These are phyloP conservation scores for Eucalyptus urophylla DNA, from an alignment of 345 rosid genomes.

Conservation along the genomic window DNA sequence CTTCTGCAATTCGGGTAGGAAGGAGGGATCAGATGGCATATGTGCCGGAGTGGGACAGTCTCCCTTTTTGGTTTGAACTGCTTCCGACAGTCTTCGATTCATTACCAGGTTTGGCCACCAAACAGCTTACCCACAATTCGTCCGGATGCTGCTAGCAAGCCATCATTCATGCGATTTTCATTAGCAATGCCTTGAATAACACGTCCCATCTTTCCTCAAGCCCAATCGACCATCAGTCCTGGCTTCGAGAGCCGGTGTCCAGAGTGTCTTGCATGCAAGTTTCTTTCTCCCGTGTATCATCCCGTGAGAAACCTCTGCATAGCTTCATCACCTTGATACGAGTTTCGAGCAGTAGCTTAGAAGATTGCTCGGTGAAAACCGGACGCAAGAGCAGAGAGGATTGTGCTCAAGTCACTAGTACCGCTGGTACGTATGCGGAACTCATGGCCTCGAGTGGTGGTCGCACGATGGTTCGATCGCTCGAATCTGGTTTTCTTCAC, in stretches of 20 bases:
- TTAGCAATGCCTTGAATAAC: not conserved
- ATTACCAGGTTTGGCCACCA: not conserved
- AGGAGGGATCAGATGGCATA: not conserved
- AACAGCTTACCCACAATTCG: not conserved
- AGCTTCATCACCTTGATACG: not conserved
- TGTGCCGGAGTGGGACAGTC: not conserved
- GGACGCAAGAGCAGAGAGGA: not conserved
- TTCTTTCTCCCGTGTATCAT: not conserved
- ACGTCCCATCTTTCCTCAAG: not conserved
- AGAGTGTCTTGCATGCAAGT: not conserved
- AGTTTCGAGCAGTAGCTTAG: not conserved
- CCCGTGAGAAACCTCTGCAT: not conserved
- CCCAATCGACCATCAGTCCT: not conserved
- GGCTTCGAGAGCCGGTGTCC: not conserved
- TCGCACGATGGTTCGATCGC: not conserved
- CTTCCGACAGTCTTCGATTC: not conserved
- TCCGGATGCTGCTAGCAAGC: not conserved
- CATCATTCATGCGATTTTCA: not conserved
- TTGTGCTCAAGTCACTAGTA: not conserved
- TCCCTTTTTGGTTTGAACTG: not conserved
- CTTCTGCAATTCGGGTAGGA: not conserved
- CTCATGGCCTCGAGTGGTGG: not conserved
- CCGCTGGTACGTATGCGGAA: not conserved
- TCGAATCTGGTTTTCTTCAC: not conserved
- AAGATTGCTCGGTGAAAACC: not conserved